Evolutionary conservation across 1,284 basidiomycete species (phyloP), one percentile per base, ranked within the genome.

Genomic region (Heterobasidion occidentale): DNA sequence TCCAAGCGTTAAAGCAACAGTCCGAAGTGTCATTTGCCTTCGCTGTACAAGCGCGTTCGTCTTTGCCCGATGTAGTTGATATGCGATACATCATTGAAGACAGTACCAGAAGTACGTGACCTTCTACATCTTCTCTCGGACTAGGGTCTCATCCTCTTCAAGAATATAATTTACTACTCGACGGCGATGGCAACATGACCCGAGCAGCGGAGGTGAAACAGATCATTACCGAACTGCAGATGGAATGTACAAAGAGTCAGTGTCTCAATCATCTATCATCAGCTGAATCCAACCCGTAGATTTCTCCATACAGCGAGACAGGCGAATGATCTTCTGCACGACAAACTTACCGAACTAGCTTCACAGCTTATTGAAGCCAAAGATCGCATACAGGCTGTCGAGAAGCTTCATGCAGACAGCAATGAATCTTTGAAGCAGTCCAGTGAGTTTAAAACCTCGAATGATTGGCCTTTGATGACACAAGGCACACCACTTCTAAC

Each of bases 261-360:
- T 51, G 17, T 19, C 6, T 54, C 36, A 46, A 17, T 52, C 36
- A 19, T n/a, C 12, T 50, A 36, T 57, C 53, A 51, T 52, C 9
- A 33, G 11, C n/a, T 48, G 27, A 19, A 20, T 27, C 9, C 11
- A 20, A 48, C 19, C 4, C 11, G 19, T 19, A 12, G 2, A 17
- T 17, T 12, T 33, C 11, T 49, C 3, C 52, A 2, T 34, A 9
- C 36, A 74, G 71, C 66, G 19, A 66, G 68, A 34, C 67, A 74
- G 58, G 71, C 72, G 2, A 63, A 67, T 11, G 71, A 73, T 50
- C 60, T 74, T 3, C 64, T 72, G 4, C 69, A 70, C 11, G 71
- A 72, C 51, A 66, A 67, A 49, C 62, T 74, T 35, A 64, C 69
- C 34, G 65, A 65, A 9, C 54, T 70, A 4, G 65, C 68, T 12